These are phyloP conservation scores for Prunus yedoensis DNA, from an alignment of 331 rosid species.

Conservation along the genomic window DNA sequence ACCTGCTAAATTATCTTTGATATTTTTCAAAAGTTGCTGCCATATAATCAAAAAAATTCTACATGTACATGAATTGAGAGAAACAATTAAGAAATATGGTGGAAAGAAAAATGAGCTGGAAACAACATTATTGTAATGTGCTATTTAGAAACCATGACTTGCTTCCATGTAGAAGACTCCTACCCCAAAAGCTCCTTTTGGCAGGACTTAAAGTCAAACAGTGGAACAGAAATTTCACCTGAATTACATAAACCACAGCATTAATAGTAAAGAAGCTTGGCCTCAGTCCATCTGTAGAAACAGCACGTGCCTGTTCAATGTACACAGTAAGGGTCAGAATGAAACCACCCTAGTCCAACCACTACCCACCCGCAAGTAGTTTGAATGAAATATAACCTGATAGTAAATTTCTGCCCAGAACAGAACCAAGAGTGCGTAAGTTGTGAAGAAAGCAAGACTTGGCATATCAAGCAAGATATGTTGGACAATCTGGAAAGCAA, in stretches of 20 bases:
- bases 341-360: background rate
- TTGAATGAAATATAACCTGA: conserved; percentile 53
- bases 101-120: background rate
- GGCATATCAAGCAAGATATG: conserved; percentile 92
- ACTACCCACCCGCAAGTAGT: background rate
- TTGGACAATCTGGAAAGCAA: conserved; percentile 61
- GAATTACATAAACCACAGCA: conserved; percentile 81
- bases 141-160: conserved; percentile 20
- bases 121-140: background rate
- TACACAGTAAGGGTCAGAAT: background rate
- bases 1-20: background rate
- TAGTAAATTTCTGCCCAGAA: conserved; percentile 99
- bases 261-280: conserved; percentile 82
- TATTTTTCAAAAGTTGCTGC: background rate
- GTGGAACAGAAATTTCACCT: conserved; percentile 60
- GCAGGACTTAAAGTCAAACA: conserved; percentile 18
- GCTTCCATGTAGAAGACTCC: conserved; percentile 17
- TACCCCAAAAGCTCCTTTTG: conserved; percentile 20
- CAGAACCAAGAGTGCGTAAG: conserved; percentile 86
- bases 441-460: conserved; percentile 92
- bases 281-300: conserved; percentile 89
- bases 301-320: conserved; percentile 85
- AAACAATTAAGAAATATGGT: background rate
- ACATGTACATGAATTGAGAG: background rate
- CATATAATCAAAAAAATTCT: background rate